Evolutionary conservation across 2,329 filamentous ascomycete species (phyloP).

Genomic region (Fusarium sororula): DNA sequence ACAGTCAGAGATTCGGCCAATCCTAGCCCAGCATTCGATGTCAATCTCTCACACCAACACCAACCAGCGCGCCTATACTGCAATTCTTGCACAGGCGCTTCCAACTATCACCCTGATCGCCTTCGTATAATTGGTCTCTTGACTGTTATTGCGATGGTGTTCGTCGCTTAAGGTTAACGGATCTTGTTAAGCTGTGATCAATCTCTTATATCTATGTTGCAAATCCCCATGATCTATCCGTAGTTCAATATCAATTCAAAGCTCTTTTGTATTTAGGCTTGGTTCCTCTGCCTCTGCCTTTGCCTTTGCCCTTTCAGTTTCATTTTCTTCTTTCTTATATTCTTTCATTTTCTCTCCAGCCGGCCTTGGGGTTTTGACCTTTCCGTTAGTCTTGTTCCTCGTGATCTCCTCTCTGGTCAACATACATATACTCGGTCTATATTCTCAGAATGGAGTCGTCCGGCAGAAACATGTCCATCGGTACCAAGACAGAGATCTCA

Average conservation of each 20-base stretch:
- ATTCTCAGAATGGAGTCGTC: constrained; percentile 19
- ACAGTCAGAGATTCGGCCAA: constrained; percentile 23
- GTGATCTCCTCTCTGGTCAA: neutral
- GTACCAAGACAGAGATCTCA: constrained; percentile 52
- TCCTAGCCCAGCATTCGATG: constrained; percentile 14
- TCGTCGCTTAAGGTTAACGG: constrained; percentile 19
- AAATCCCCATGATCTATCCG: neutral
- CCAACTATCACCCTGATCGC: constrained; percentile 19
- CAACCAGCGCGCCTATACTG: constrained; percentile 38
- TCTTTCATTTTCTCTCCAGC: constrained; percentile 15
- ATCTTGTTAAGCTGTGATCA: constrained; percentile 25
- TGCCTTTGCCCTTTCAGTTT: neutral
- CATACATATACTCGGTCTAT: neutral
- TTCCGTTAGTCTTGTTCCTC: constrained; percentile 5
- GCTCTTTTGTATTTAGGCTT: neutral
- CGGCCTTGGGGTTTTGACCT: constrained; percentile 13
- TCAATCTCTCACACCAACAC: constrained; percentile 24
- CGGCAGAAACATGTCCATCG: constrained; percentile 38
- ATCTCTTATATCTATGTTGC: constrained; percentile 36
- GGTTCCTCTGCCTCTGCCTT: neutral
- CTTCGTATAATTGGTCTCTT: constrained; percentile 30
- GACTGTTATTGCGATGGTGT: constrained; percentile 6
- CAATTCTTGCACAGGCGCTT: constrained; percentile 41
- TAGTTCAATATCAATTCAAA: neutral
- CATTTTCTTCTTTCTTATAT: constrained; percentile 6